phyloP scores from a whole-genome alignment of 1,284 basidiomycete species.

The Polyporus tsugae region DNA sequence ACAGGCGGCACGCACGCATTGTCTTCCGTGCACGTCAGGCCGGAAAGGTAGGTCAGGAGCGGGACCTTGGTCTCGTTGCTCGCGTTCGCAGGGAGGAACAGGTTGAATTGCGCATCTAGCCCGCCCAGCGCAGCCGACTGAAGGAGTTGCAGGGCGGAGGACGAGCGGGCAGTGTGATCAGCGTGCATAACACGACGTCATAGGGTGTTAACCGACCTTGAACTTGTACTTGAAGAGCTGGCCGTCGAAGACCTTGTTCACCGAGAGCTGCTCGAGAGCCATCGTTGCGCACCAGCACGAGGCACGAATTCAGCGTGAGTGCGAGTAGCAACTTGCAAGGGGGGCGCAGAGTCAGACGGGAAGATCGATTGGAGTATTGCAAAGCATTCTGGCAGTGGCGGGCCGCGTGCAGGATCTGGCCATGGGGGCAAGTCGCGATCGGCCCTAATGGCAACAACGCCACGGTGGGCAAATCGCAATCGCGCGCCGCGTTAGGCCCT shows the following conservation, averaged over 20 bases:
- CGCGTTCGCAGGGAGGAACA: slow-evolving; percentile 84
- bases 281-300: slow-evolving; percentile 36
- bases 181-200: slow-evolving; percentile 15
- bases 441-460: slow-evolving; percentile 17
- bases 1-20: slow-evolving; percentile 69
- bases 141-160: slow-evolving; percentile 31
- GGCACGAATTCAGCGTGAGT: slow-evolving; percentile 6
- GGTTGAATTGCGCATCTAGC: slow-evolving; percentile 86
- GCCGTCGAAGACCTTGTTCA: slow-evolving; percentile 84
- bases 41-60: slow-evolving; percentile 90
- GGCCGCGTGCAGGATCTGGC: not conserved
- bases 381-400: not conserved
- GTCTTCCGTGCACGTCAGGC: slow-evolving; percentile 96
- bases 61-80: slow-evolving; percentile 68
- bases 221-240: slow-evolving; percentile 89
- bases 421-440: not conserved
- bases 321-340: slow-evolving; percentile 1
- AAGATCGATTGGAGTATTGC: slow-evolving; percentile 12
- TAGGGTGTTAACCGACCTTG: slow-evolving; percentile 55
- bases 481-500: not conserved
- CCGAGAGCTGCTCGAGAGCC: slow-evolving; percentile 72
- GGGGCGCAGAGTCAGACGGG: slow-evolving; percentile 15
- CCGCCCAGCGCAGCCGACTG: slow-evolving; percentile 79
- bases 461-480: not conserved
- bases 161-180: slow-evolving; percentile 22